Evolutionary conservation across 192 early-diverging fungal genomes (phyloP), one percentile per base, ranked within the genome.

Genomic region (Gaertneriomyces semiglobifer): DNA sequence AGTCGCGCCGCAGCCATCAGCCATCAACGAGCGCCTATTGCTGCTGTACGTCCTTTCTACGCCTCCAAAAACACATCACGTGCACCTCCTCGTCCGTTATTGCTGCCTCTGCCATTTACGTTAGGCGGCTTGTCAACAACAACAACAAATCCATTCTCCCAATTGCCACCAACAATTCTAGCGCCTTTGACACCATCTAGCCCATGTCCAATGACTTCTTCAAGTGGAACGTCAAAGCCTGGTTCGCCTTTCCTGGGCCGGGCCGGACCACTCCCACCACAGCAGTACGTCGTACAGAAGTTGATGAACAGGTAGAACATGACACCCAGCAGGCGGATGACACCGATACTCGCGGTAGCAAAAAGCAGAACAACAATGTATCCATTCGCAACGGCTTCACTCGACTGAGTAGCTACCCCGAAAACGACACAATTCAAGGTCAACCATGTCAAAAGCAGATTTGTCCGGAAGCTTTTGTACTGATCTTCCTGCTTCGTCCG

Each of bases 391-490:
- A 68, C 16, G 2, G 33, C 16, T 16, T 18, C 38, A 4, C 19
- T 50, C 4, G 57, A 52, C 41, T 68, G 66, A 20, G 75, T 77
- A 20, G 68, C 46, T 33, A 70, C 39, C 3, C 46, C 55, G 42
- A 79, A 50, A 11, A 79, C 42, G 7, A 58, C 19, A 11, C 40
- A 44, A 60, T 79, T 79, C 43, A 20, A 53, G 6, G 46, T 7
- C 1, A 76, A 46, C 78, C 77, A 79, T 10, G 56, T 62, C 41
- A 79, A 66, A 18, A 79, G 45, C 60, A 63, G 75, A 18, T 62
- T 77, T 44, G 68, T 63, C 12, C 45, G 33, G 88, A 91, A 60
- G 79, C 79, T 18, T 44, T 69, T 69, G 60, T 69, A 62, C 4
- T 40, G 19, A 16, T 69, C 68, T 18, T 69, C 60, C 25, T 58